A percentile compares a stretch with the other conserved stretches of the same genome.
phyloP scores from a whole-genome alignment of 2,329 filamentous ascomycete species.

The Fusarium bactridioides region DNA sequence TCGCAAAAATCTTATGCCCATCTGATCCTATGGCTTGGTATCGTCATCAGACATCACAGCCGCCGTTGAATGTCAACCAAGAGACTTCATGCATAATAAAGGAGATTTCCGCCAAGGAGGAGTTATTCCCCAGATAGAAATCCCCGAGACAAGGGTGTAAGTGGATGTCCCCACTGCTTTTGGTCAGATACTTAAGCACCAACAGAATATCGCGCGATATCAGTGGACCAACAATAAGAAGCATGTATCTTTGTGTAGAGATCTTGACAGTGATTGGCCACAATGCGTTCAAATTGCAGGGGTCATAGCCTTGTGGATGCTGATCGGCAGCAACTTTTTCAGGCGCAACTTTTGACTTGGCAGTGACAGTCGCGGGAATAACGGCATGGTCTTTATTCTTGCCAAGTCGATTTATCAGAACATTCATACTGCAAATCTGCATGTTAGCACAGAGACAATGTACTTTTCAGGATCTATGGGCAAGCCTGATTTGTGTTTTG shows the following conservation, averaged over 20 bases:
- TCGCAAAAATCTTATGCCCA: fast-evolving
- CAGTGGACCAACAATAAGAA: fast-evolving
- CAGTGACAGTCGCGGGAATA: background rate
- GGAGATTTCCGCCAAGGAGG: background rate
- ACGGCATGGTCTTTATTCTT: background rate
- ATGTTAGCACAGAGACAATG: no score
- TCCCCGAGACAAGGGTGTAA: background rate
- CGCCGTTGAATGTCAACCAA: no score
- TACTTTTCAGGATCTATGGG: no score
- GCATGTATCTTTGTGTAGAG: background rate
- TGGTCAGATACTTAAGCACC: fast-evolving
- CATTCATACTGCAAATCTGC: background rate
- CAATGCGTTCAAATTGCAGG: background rate
- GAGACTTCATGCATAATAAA: no score
- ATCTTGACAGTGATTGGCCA: fast-evolving
- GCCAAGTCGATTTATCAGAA: background rate
- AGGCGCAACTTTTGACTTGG: background rate
- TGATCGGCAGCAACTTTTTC: fast-evolving
- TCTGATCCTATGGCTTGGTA: background rate
- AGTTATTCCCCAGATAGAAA: background rate
- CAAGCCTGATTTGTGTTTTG: no score
- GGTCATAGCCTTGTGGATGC: background rate
- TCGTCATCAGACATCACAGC: fast-evolving
- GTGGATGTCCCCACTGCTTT: background rate
- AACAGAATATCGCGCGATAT: fast-evolving